phyloP scores from a whole-genome alignment of 495 filamentous ascomycete species.

The Elasticomyces elasticus region DNA sequence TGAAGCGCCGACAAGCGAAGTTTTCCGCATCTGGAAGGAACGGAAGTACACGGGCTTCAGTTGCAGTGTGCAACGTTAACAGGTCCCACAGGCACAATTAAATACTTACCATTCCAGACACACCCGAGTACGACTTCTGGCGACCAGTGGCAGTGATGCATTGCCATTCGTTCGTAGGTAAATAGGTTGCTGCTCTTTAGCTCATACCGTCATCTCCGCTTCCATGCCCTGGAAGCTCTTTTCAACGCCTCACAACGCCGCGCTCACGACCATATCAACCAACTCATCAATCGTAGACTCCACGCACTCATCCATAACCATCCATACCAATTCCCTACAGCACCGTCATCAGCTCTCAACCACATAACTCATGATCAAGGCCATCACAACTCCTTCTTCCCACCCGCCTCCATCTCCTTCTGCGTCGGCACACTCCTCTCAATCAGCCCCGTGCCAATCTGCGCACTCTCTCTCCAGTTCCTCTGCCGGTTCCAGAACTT shows the following conservation, averaged over 20 bases:
- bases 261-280: constrained; percentile 7
- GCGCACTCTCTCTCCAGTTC: constrained; percentile 50
- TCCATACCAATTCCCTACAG: constrained; percentile 3
- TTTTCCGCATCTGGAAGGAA: no score
- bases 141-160: no score
- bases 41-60: no score
- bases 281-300: constrained; percentile 3
- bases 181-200: no score
- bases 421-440: constrained; percentile 36
- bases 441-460: constrained; percentile 49
- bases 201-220: no score
- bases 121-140: no score
- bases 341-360: constrained; percentile 3
- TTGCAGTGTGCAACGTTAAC: no score
- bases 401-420: constrained; percentile 46
- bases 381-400: constrained; percentile 53
- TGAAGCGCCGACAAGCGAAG: no score
- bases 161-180: neutral
- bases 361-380: neutral
- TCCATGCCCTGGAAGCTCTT: no score
- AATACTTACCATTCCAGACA: no score
- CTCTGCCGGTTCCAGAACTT: constrained; percentile 61
- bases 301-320: no score
- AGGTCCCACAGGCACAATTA: no score
- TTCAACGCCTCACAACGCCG: constrained; percentile 11